phyloP scores from a whole-genome alignment of 768 basidiomycete genomes.

The Calocera viscosa region DNA sequence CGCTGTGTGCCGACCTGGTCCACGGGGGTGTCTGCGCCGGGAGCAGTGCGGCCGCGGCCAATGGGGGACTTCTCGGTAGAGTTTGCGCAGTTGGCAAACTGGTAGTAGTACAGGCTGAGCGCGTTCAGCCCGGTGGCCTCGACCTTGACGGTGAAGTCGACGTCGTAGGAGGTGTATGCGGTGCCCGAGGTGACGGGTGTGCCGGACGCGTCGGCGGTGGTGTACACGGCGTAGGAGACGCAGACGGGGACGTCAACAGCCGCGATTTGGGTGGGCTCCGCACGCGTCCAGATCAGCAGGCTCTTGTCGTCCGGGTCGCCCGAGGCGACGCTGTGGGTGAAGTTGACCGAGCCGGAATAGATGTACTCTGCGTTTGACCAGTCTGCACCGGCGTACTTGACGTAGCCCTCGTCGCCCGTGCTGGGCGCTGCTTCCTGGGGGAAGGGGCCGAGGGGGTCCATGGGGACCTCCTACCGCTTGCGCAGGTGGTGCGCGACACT shows the following conservation, averaged over 20 bases:
- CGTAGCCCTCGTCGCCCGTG: constrained; percentile 7
- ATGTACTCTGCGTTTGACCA: constrained; percentile 5
- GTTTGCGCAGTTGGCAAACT: constrained; percentile 44
- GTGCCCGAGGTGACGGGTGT: constrained; percentile 32
- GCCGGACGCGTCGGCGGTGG: not conserved
- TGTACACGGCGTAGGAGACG: constrained; percentile 29
- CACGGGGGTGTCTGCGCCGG: constrained; percentile 36
- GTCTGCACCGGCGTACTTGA: constrained; percentile 10
- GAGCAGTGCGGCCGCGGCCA: constrained; percentile 41
- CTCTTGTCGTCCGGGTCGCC: constrained; percentile 45
- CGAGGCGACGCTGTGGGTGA: constrained; percentile 23
- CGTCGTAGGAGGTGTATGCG: constrained; percentile 44
- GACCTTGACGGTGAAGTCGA: constrained; percentile 49
- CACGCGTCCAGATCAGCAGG: constrained; percentile 47
- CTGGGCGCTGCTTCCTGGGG: not conserved
- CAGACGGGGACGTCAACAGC: constrained; percentile 41
- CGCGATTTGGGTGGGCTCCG: constrained; percentile 28
- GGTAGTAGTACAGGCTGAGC: constrained; percentile 44
- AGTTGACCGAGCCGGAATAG: constrained; percentile 10
- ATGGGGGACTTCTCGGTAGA: constrained; percentile 34
- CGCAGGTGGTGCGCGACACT: not conserved
- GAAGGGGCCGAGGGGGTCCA: constrained; percentile 3
- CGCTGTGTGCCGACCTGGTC: constrained; percentile 40
- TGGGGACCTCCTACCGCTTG: not conserved
- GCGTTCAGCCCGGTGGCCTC: constrained; percentile 40